Conservation (phyloP, 805 yeast species). For the Starmerella bombicola region DNA sequence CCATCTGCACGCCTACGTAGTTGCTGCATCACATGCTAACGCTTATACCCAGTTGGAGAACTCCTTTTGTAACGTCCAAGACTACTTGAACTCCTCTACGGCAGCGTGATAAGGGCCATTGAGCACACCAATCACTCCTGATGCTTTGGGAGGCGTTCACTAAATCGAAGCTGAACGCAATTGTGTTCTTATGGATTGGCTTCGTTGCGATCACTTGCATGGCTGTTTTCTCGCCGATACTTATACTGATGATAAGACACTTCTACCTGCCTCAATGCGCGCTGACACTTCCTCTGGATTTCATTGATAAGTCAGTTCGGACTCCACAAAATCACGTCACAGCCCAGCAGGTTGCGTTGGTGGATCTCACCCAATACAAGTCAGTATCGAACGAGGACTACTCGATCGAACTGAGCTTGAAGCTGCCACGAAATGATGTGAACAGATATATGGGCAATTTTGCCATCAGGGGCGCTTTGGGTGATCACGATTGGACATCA, state of each 20-base stretch:
- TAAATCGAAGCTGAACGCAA: not conserved
- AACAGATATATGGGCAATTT: constrained; percentile 29
- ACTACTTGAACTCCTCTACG: too few relatives aligned
- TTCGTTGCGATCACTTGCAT: not conserved
- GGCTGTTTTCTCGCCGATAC: constrained; percentile 5
- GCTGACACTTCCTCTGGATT: constrained; percentile 9
- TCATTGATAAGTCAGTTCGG: constrained; percentile 10
- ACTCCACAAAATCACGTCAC: not conserved
- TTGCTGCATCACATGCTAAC: too few relatives aligned
- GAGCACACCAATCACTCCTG: too few relatives aligned
- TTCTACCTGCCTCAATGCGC: constrained; percentile 6
- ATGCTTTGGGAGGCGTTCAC: not conserved
- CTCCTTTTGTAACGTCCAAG: too few relatives aligned
- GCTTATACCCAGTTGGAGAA: too few relatives aligned
- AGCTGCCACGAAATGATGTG: constrained; percentile 25
- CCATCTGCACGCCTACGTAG: too few relatives aligned
- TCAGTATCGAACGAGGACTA: constrained; percentile 20
- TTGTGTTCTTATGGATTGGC: constrained; percentile 3
- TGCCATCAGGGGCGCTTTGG: constrained; percentile 22
- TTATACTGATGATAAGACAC: constrained; percentile 7
- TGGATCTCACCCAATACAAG: constrained; percentile 4
- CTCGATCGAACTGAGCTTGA: constrained; percentile 23
- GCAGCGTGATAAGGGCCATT: too few relatives aligned
- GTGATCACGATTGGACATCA: constrained; percentile 10
- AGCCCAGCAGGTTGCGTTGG: constrained; percentile 6